These are phyloP conservation scores for Trichosporon faecale DNA, from an alignment of 1,284 basidiomycete genomes.

Conservation along the genomic window DNA sequence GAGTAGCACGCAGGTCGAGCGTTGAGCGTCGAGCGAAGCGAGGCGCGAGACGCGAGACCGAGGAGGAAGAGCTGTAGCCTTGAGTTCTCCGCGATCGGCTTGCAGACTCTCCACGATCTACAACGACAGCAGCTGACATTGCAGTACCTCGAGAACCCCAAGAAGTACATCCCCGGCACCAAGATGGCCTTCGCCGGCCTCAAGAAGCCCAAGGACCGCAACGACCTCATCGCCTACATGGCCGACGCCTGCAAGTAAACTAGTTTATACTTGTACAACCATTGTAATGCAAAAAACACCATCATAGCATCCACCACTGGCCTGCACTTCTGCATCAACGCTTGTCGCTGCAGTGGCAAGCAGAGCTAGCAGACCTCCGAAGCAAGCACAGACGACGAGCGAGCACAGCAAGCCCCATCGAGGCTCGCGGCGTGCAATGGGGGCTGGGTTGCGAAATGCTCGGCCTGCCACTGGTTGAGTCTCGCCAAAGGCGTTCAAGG, in stretches of 20 bases:
- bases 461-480: not conserved
- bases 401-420: not conserved
- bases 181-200: slow-evolving; percentile 98
- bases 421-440: not conserved
- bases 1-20: slow-evolving; percentile 17
- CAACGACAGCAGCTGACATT: slow-evolving; percentile 12
- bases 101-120: not conserved
- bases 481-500: not conserved
- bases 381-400: not conserved
- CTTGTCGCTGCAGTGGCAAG: not conserved
- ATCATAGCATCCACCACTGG: slow-evolving; percentile 1
- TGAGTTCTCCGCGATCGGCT: not conserved
- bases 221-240: slow-evolving; percentile 62
- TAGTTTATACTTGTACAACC: not conserved
- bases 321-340: not conserved
- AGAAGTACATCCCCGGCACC: slow-evolving; percentile 82
- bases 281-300: slow-evolving; percentile 1
- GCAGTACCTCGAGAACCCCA: slow-evolving; percentile 31
- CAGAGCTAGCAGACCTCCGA: too few relatives aligned
- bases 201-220: slow-evolving; percentile 95
- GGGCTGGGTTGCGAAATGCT: not conserved
- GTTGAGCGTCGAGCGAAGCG: not conserved
- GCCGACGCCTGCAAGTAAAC: slow-evolving; percentile 11
- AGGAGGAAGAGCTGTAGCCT: too few relatives aligned
- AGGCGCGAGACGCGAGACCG: not conserved